Evolutionary conservation across 805 yeast species (phyloP), one percentile per base, ranked within the genome.

Genomic region (Blastobotrys chiropterorum): DNA sequence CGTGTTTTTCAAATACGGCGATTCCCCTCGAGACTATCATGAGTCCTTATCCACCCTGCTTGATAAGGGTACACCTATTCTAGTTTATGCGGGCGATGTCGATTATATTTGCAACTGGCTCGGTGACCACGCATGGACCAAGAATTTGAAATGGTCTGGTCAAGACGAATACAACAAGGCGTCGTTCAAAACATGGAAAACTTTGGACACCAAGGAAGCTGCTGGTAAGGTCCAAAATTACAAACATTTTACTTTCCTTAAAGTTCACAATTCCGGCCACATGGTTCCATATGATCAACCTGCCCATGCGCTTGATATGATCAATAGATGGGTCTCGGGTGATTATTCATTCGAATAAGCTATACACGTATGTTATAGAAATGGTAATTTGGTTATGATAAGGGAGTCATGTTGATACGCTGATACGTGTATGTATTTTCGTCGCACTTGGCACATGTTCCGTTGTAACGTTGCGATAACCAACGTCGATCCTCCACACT

Each of bases 71-170:
- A 62, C 90, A 50, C 96, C 96, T 1, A 88, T 89, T 15, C 76
- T 90, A 65, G 76, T 90, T 55, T 90, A 89, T 62, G 96, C 96
- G 8, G 97, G 97, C 65, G 96, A 90, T 72, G 86, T 86, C 69
- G 97, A 90, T 70, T 89, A 82, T 69, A 89, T 89, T 65, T 90
- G 96, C 72, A 90, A 90, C 73, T 90, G 97, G 96, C 77, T 90
- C 63, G 97, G 97, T 57, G 88, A 88, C 68, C 78, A 80, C 63
- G 95, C 86, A 4, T 86, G 96, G 92, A 76, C 90, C 26, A 75
- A 86, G 64, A 48, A 60, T 6, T 73, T 88, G 51, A 84, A 84
- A 61, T 85, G 87, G 86, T 66, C 74, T 16, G 78, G 79, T 30
- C 72, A 75, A 44, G 76, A 74, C 21, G 78, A 74, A 50, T n/a